phyloP scores from a whole-genome alignment of 179 eudicot genomes.

The Silene vulgaris region DNA sequence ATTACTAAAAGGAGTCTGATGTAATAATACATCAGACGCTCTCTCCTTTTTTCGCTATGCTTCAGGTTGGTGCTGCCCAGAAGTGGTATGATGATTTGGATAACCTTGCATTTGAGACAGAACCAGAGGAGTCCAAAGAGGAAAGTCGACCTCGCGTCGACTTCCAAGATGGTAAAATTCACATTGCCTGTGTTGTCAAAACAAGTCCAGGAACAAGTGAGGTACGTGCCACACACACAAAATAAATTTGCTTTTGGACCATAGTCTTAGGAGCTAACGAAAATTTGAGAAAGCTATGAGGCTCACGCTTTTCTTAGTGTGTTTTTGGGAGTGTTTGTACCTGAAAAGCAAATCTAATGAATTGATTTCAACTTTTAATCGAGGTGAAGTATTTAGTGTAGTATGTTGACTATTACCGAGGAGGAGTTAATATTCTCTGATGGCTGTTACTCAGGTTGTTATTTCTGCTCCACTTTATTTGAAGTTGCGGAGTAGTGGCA shows the following conservation, averaged over 20 bases:
- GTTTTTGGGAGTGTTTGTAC: too few species aligned
- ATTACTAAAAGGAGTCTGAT: too few species aligned
- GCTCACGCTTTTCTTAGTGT: too few species aligned
- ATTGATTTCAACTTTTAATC: too few species aligned
- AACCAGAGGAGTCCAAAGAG: constrained; percentile 35
- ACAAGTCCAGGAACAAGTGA: constrained; percentile 87
- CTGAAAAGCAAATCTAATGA: too few species aligned
- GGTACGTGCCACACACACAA: constrained; percentile 35
- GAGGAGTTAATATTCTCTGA: neutral
- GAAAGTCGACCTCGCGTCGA: constrained; percentile 30
- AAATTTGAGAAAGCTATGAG: too few species aligned
- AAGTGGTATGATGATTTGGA: constrained; percentile 94
- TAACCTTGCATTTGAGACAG: constrained; percentile 42
- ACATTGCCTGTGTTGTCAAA: constrained; percentile 56
- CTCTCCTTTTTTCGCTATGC: neutral
- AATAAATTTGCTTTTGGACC: neutral
- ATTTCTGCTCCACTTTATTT: constrained; percentile 65
- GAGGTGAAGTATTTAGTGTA: too few species aligned
- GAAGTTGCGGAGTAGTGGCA: constrained; percentile 37
- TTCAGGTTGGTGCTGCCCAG: constrained; percentile 73
- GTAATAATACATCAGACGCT: too few species aligned
- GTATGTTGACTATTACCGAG: neutral
- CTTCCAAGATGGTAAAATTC: constrained; percentile 44
- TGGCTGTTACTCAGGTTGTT: constrained; percentile 43
- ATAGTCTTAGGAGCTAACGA: too few species aligned